Evolutionary conservation across 1,284 basidiomycete genomes (phyloP).

Genomic region (Marasmius tenuissimus): DNA sequence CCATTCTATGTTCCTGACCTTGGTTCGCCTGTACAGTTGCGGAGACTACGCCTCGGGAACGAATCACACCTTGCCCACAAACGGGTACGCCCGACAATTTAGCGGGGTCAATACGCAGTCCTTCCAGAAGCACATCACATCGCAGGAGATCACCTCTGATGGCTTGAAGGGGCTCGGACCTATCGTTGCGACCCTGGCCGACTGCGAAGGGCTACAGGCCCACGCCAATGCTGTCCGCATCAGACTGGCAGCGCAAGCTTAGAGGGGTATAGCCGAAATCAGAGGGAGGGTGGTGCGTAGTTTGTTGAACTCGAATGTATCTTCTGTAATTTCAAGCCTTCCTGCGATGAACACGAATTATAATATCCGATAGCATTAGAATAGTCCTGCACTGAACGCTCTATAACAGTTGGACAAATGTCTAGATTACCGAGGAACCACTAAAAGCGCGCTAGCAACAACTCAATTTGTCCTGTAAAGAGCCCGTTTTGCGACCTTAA

Average conservation of each 20-base stretch:
- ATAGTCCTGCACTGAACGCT: conserved; percentile 1
- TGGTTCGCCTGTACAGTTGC: conserved; percentile 54
- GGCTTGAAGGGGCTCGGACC: conserved; percentile 86
- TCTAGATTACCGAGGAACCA: conserved; percentile 14
- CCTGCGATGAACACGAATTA: neutral
- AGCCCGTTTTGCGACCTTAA: conserved; percentile 90
- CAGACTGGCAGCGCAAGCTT: conserved; percentile 40
- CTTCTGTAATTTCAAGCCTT: too few species aligned
- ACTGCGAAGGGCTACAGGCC: conserved; percentile 93
- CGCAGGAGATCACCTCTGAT: conserved; percentile 83
- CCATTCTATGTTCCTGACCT: conserved; percentile 3
- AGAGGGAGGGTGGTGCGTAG: neutral
- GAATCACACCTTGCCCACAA: conserved; percentile 95
- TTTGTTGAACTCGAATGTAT: neutral
- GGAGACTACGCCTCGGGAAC: conserved; percentile 99
- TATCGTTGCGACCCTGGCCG: conserved; percentile 87
- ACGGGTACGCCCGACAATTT: conserved; percentile 96
- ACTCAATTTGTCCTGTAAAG: conserved; percentile 82
- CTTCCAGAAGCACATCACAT: conserved; percentile 99
- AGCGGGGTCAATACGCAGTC: conserved; percentile 96
- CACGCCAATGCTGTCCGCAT: conserved; percentile 90
- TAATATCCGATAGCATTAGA: conserved; percentile 7
- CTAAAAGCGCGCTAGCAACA: conserved; percentile 11
- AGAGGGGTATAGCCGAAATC: neutral
- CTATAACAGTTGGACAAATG: conserved; percentile 3